Evolutionary conservation across 345 rosid species (phyloP).

Genomic region (Arabis alpina): DNA sequence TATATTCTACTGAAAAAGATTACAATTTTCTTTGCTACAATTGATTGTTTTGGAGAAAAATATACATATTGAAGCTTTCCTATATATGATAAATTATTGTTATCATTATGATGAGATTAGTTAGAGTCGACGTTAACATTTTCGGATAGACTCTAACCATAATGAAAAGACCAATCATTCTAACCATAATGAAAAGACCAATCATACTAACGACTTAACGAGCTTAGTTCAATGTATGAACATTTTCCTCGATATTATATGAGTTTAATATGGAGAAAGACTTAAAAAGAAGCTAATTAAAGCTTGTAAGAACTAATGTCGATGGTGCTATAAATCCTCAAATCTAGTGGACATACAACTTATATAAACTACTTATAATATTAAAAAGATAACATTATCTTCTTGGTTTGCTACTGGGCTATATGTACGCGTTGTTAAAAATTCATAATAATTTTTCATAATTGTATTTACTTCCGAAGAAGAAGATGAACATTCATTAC

Average conservation of each 20-base stretch:
- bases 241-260: slow-evolving; percentile 32
- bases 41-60: no score
- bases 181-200: slow-evolving; percentile 8
- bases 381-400: slow-evolving; percentile 21
- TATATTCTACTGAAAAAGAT: background rate
- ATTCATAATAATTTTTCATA: background rate
- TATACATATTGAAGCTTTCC: no score
- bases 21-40: no score
- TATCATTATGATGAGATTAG: no score
- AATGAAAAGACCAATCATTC: background rate
- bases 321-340: slow-evolving; percentile 29
- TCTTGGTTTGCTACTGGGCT: slow-evolving; percentile 25
- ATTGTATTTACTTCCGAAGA: slow-evolving; percentile 12
- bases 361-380: background rate
- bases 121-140: no score
- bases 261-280: background rate
- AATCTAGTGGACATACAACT: slow-evolving; percentile 32
- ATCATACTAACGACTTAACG: background rate
- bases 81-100: no score
- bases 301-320: slow-evolving; percentile 37
- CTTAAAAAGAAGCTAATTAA: background rate
- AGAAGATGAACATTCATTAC: slow-evolving; percentile 7
- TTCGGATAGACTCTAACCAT: no score
- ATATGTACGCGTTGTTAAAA: slow-evolving; percentile 1
- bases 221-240: slow-evolving; percentile 28